Base-by-base conservation (phyloP, 1,284 basidiomycete genomes). In the Leccinum pachyderme region DNA sequence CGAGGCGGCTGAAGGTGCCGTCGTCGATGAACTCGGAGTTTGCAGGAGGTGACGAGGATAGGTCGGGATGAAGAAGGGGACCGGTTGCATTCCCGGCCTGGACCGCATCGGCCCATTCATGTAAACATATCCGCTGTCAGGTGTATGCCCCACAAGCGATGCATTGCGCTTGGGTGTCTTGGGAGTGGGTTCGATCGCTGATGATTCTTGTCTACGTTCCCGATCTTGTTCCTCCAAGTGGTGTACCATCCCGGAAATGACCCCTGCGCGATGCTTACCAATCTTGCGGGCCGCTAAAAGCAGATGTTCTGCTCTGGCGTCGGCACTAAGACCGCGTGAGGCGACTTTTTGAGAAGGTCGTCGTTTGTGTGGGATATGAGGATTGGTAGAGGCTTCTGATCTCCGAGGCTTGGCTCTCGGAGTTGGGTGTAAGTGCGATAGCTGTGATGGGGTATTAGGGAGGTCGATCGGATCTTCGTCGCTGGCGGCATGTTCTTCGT, bases 301-400 rank as follows among this genome's bases (percentile, higher is more conserved):
- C 18, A 82, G 65, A 56, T 77, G 78, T 56, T 81, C 79, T 11
- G 72, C 70, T 25, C 77, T 74, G 7, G 81, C 79, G 54, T 81
- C 81, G 3, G 75, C 67, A 31, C 75, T 71, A 2, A 75, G 48
- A 11, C 61, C 58, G 22, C 59, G 65, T 3, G 54, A 58, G 7
- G 31, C 11, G 6, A 48, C 45, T 45, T 68, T 73, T 22, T 67
- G 63, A 44, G 57, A 68, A 13, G 59, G 55, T 22, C 66, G 67
- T 5, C 65, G 67, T 56, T 59, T 72, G 18, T 59, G 59, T 24
- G 37, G n/a, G 32, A 53, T 61, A 39, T 64, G 55, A 1, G 25
- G 27, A 29, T 31, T 52, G 25, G 13, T 54, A 4, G 29, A 53
- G 28, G 49, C 56, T 31, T 72, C 67, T 12, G 64, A 46, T 59